Percentiles rank a stretch among this genome's conserved stretches.
phyloP scores from a whole-genome alignment of 441 rosid species.

The Aleurites moluccanus region DNA sequence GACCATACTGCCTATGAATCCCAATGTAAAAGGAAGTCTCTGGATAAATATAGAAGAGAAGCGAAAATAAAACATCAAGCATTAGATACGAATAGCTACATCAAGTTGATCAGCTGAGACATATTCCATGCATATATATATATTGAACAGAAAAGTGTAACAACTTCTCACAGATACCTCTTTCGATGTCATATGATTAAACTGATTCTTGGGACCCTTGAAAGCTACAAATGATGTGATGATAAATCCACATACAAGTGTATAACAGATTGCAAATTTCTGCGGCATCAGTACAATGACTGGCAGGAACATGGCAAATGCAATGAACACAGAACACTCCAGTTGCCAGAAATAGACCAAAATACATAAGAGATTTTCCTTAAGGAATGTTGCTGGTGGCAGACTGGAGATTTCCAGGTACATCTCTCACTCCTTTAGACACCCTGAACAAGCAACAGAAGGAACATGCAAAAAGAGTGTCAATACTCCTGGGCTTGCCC shows the following conservation, averaged over 20 bases:
- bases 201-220: constrained; percentile 60
- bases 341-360: constrained; percentile 50
- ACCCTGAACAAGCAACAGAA: constrained; percentile 37
- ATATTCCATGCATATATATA: neutral
- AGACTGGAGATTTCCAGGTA: constrained; percentile 57
- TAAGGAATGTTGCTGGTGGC: constrained; percentile 60
- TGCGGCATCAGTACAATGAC: constrained; percentile 64
- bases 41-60: constrained; percentile 30
- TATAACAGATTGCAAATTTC: constrained; percentile 70
- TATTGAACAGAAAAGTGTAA: neutral
- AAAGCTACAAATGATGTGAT: constrained; percentile 61
- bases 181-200: constrained; percentile 58
- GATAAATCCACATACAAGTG: constrained; percentile 54
- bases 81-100: neutral
- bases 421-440: constrained; percentile 56
- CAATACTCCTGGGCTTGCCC: neutral
- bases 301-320: constrained; percentile 61
- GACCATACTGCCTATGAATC: constrained; percentile 56
- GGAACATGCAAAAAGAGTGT: neutral
- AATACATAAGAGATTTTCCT: constrained; percentile 59
- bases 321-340: constrained; percentile 58
- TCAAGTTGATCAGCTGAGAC: neutral
- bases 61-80: neutral
- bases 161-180: constrained; percentile 38
- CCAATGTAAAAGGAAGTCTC: constrained; percentile 65